These are phyloP conservation scores for Mycena venus DNA, from an alignment of 768 basidiomycete genomes.

Conservation along the genomic window DNA sequence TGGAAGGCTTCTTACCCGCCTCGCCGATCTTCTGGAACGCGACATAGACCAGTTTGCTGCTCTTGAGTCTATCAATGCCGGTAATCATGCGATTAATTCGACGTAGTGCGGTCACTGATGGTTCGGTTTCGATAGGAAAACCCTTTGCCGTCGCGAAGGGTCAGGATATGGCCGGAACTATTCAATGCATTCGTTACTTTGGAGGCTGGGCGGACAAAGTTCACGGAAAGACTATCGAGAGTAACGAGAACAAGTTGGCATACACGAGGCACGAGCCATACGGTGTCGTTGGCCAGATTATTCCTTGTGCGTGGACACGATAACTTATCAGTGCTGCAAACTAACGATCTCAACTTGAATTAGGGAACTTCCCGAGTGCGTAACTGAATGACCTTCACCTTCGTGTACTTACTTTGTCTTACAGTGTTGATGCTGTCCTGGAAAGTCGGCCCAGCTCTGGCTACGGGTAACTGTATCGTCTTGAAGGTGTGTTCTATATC, in stretches of 20 bases:
- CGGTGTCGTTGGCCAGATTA: constrained; percentile 65
- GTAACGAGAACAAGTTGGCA: constrained; percentile 56
- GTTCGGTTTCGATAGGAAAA: constrained; percentile 40
- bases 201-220: constrained; percentile 86
- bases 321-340: not conserved
- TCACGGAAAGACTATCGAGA: constrained; percentile 72
- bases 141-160: constrained; percentile 36
- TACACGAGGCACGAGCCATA: no score
- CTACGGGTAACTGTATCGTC: no score
- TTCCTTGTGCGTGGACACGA: constrained; percentile 39
- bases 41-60: constrained; percentile 62
- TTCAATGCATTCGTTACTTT: constrained; percentile 71
- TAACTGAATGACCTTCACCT: not conserved
- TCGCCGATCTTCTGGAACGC: constrained; percentile 63
- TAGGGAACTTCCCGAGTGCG: constrained; percentile 76
- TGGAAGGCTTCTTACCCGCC: constrained; percentile 52
- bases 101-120: not conserved
- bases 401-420: not conserved
- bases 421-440: no score
- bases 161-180: constrained; percentile 38
- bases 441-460: no score
- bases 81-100: constrained; percentile 35
- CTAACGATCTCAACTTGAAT: constrained; percentile 37
- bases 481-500: constrained; percentile 54
- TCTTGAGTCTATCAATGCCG: constrained; percentile 63